Base-by-base conservation (phyloP, 306 rosid genomes). In the Pyrus betulifolia region DNA sequence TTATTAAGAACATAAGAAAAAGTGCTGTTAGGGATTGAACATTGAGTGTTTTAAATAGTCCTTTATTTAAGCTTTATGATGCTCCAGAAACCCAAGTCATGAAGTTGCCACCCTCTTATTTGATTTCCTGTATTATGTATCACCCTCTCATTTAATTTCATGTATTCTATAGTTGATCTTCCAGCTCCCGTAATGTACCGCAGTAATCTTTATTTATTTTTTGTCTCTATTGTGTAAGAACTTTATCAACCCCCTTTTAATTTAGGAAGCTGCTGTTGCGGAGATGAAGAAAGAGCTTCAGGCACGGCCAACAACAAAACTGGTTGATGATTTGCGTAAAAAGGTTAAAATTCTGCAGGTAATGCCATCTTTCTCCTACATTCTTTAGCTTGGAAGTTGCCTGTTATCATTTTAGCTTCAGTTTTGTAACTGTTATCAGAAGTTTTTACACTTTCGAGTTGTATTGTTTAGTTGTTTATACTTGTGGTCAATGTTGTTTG, bases 291-390 rank as follows among this genome's bases (percentile, higher is more conserved):
- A 84, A 88, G 99, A 92, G 79, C 90, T 95, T 74, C 85, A 87
- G 55, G 84, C 86, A 18, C 90, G 97, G 81, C 99, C 99, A 74
- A 92, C 99, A 82, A 88, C 85, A 77, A 95, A 92, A 85, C 49
- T 63, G 76, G 87, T 92, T 19, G 97, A 95, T 82, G 99, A 92
- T 86, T 81, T 95, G 82, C 90, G 82, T 59, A 95, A 95, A 86
- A 91, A 92, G 82, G 96, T 95, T 77, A 95, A 95, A 81, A 89
- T 95, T 84, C 86, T 95, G 90, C 97, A 92, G 95, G 99, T 92
- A 84, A 72, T 79, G 69, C 57, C 57, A 61, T 74, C 70, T 59
- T 83, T 58, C 42, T 57, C 27, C 9, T 64, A 23, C 54, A 45
- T 19, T 74, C 62, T 12, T 67, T 75, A 19, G 11, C 75, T 19